Evolutionary conservation across 1,139 yeast species (phyloP), one percentile per base, ranked within the genome.

Genomic region (Yamadazyma triangularis): DNA sequence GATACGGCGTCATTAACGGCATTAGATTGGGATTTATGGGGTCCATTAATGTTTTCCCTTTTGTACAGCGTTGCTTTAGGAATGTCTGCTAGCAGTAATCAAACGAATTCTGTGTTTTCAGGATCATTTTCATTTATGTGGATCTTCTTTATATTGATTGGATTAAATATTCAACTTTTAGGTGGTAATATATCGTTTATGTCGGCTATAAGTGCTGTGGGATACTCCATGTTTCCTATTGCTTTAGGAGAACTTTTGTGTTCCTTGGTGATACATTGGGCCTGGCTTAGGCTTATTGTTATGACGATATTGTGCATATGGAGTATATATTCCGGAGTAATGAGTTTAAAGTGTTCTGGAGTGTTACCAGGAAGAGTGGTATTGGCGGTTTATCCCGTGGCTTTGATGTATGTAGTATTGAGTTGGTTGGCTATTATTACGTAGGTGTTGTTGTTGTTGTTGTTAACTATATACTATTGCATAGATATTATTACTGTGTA

Each of bases 11-110:
- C 12, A 12, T 36, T 42, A 22, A 36, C 60, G 38, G 68, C 60
- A 39, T 60, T 74, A 30, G 91, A 83, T 32, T 85, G 94, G 95
- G 95, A 85, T 55, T 59, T 85, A 30, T 86, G 95, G 95, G 95
- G 95, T 0, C 95, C 95, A 2, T 61, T 86, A 37, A 70, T 85
- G 18, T 83, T 86, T 48, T 78, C 86, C 12, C 62, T 86, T 29
- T 55, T 68, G 12, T 79, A 80, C 40, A 65, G 88, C 5, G 73
- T 85, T 27, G 62, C 70, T 4, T 57, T 74, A 32, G 76, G 79
- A 2, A 45, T 64, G 26, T 48, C 70, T 4, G 63, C 73, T 46
- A 44, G 70, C 53, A 45, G 46, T 3, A 35, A 44, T 15, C 70
- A 64, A 38, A 56, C 65, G 16, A 66, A 65, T 40, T 53, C 50